Evolutionary conservation across 176 grass and related monocot genomes (phyloP).

Genomic region (Chrysopogon serrulatus): DNA sequence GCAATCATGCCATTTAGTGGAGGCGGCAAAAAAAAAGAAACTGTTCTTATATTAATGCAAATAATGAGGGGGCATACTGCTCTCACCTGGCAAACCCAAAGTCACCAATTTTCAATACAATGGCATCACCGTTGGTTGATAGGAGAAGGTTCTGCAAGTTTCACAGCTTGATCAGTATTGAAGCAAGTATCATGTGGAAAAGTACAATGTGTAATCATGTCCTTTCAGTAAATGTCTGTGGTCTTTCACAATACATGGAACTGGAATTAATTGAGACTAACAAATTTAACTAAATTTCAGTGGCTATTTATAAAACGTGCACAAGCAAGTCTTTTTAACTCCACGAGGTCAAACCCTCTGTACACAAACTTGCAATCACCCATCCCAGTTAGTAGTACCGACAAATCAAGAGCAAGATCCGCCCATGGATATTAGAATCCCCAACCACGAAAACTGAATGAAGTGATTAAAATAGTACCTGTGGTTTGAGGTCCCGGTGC

Average conservation of each 20-base stretch:
- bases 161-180: constrained; percentile 19
- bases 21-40: neutral
- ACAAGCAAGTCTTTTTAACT: neutral
- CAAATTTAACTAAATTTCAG: neutral
- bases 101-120: constrained; percentile 67
- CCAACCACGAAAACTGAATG: neutral
- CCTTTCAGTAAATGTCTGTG: neutral
- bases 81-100: constrained; percentile 73
- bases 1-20: neutral
- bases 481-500: constrained; percentile 74
- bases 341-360: neutral
- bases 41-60: neutral
- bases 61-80: neutral
- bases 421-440: neutral
- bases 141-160: constrained; percentile 67
- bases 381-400: neutral
- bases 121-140: constrained; percentile 36
- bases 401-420: neutral
- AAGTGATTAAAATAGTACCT: constrained; percentile 30
- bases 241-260: neutral
- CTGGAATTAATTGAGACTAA: neutral
- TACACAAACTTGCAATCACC: neutral
- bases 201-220: neutral
- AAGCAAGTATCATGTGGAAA: neutral
- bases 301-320: constrained; percentile 10